Percentiles rank a stretch among this genome's conserved stretches.
Conservation (phyloP, 805 yeast genomes). For the Ogataea thermomethanolica region DNA sequence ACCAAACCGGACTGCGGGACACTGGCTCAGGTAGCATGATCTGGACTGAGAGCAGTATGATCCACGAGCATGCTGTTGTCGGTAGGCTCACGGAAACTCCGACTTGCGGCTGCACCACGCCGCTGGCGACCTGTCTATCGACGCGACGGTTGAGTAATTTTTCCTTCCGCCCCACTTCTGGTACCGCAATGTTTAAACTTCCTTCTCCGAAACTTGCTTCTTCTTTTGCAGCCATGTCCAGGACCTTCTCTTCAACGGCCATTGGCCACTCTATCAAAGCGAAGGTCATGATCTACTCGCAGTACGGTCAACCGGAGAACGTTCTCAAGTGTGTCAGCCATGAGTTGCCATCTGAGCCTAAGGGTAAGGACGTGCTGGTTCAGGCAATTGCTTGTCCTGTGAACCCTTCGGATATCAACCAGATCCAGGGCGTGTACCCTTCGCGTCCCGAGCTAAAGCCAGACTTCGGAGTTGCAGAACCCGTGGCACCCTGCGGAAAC, state of each 20-base stretch:
- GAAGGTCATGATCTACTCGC: constrained; percentile 62
- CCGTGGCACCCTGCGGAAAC: constrained; percentile 86
- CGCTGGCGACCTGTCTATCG: not conserved
- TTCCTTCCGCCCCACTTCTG: not conserved
- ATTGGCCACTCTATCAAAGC: constrained; percentile 31
- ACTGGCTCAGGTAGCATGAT: no score
- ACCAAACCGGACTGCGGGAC: no score
- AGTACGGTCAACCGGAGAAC: constrained; percentile 65
- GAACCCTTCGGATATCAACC: constrained; percentile 88
- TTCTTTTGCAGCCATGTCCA: not conserved
- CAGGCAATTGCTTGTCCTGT: constrained; percentile 77
- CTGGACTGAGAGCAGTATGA: no score
- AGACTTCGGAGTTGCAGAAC: constrained; percentile 53
- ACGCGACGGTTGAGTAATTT: not conserved
- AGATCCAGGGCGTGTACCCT: constrained; percentile 83
- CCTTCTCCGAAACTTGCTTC: no score
- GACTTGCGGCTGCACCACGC: no score
- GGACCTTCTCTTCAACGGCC: constrained; percentile 9
- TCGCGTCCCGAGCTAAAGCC: constrained; percentile 59
- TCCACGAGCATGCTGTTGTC: no score
- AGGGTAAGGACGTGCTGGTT: constrained; percentile 50
- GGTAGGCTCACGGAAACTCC: no score
- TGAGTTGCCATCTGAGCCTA: constrained; percentile 43
- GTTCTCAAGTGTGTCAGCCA: constrained; percentile 51
- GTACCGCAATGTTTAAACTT: no score